Evolutionary conservation across 2,329 filamentous ascomycete species (phyloP), one percentile per base, ranked within the genome.

Genomic region (Zarea fungicola): DNA sequence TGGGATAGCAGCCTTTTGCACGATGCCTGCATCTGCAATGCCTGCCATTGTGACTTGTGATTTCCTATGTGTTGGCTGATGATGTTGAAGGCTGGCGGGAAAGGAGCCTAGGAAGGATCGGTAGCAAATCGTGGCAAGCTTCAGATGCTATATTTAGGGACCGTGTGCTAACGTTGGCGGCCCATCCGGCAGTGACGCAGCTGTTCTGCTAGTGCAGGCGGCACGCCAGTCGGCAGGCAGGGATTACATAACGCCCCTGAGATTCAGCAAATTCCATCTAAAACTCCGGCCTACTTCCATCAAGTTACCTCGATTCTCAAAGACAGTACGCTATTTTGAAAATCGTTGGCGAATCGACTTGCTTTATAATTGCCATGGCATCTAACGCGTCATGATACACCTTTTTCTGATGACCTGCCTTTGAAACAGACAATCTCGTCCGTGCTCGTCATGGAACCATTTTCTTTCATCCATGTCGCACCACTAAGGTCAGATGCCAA

Each of bases 1-100:
- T 13, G 85, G 85, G n/a, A 90, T 78, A 51, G 85, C 84, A 44
- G 89, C 70, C 42, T 67, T 64, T 59, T 77, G 74, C 52, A 81
- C 59, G 36, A 70, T 57, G 48, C 68, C 64, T 60, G 69, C 64
- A 52, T 68, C 62, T 58, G 64, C 62, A 61, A 71, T 54, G 65
- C 68, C 70, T 47, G 69, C 67, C 70, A 73, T 73, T 45, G 44
- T 23, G 16, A 31, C n/a, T 35, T 21, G 28, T 8, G 28, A 29
- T 22, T 4, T 16, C 4, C 11, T n/a, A 22, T 21, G 16, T 18
- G 4, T 13, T 45, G 16, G 4, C 18, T 32, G 31, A 26, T 35
- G 25, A 16, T 36, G 42, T 45, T 23, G 34, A 25, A 10, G 36
- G 14, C n/a, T n/a, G 19, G 40, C 26, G 21, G 40, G 18, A 42